Conservation (phyloP, 2,329 filamentous ascomycete species). For the Gremmenia infestans region DNA sequence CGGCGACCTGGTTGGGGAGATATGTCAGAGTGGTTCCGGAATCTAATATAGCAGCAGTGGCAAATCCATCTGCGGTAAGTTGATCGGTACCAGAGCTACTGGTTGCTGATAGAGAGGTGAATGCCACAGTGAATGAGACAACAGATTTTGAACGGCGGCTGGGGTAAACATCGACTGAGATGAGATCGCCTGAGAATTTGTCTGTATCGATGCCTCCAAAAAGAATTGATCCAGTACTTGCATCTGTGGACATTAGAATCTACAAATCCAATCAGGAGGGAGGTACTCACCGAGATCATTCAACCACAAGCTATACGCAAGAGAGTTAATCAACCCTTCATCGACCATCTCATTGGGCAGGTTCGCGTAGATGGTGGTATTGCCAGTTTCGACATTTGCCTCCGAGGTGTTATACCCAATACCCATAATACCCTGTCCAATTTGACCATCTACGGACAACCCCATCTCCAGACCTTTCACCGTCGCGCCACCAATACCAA, state of each 20-base stretch:
- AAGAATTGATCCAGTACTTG: conserved; percentile 33
- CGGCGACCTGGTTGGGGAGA: conserved; percentile 53
- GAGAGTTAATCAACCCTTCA: conserved; percentile 39
- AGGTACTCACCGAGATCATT: conserved; percentile 32
- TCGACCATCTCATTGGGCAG: conserved; percentile 33
- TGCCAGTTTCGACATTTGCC: conserved; percentile 44
- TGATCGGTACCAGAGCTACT: conserved; percentile 36
- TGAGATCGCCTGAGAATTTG: conserved; percentile 38
- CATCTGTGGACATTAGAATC: conserved; percentile 21
- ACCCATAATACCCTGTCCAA: conserved; percentile 53
- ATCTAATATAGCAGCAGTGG: conserved; percentile 53
- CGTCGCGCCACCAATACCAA: conserved; percentile 45
- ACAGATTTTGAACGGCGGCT: conserved; percentile 4
- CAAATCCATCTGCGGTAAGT: conserved; percentile 29
- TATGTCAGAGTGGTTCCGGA: conserved; percentile 64
- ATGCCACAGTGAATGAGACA: conserved; percentile 31
- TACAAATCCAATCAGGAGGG: neutral
- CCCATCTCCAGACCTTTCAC: conserved; percentile 51
- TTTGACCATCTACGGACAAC: conserved; percentile 43
- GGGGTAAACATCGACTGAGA: conserved; percentile 29
- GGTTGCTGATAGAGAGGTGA: conserved; percentile 30
- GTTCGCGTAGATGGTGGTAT: conserved; percentile 34
- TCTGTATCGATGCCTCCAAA: conserved; percentile 45
- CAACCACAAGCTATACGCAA: conserved; percentile 36
- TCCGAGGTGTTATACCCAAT: conserved; percentile 46